These are phyloP conservation scores for Colletotrichum cordylinicola DNA, from an alignment of 2,329 filamentous ascomycete species.

Conservation along the genomic window DNA sequence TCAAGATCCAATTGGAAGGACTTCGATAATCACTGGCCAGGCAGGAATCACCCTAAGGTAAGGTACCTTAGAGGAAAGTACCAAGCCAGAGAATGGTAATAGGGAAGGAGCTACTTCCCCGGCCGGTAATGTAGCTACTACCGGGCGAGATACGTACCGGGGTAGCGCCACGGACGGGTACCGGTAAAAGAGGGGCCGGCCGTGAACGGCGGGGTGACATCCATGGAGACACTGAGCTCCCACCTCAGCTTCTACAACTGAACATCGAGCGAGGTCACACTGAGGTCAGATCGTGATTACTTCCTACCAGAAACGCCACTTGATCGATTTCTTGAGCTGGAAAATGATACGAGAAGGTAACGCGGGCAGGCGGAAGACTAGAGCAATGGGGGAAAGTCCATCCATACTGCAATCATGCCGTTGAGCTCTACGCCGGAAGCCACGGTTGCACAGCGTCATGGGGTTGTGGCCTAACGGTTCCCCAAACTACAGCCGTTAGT, in stretches of 20 bases:
- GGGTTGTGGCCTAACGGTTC: neutral
- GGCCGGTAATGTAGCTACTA: neutral
- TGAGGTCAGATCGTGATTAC: neutral
- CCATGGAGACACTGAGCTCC: neutral
- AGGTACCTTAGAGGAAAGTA: neutral
- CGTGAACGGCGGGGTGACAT: neutral
- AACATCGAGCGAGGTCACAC: neutral
- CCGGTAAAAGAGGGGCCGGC: constrained; percentile 8
- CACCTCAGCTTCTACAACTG: neutral
- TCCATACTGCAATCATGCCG: neutral
- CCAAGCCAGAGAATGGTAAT: neutral
- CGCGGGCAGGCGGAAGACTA: neutral
- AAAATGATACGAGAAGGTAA: neutral
- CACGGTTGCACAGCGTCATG: neutral
- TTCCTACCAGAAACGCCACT: neutral
- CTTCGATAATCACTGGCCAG: neutral
- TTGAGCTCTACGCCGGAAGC: neutral
- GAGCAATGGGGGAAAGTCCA: neutral
- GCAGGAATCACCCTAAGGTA: neutral
- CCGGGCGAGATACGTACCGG: neutral
- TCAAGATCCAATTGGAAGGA: too few species aligned
- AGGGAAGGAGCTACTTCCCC: neutral
- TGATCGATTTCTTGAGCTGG: neutral
- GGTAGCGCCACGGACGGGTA: neutral
- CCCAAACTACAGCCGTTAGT: neutral